phyloP scores from a whole-genome alignment of 495 filamentous ascomycete species.

The Aspergillus mulundensis region DNA sequence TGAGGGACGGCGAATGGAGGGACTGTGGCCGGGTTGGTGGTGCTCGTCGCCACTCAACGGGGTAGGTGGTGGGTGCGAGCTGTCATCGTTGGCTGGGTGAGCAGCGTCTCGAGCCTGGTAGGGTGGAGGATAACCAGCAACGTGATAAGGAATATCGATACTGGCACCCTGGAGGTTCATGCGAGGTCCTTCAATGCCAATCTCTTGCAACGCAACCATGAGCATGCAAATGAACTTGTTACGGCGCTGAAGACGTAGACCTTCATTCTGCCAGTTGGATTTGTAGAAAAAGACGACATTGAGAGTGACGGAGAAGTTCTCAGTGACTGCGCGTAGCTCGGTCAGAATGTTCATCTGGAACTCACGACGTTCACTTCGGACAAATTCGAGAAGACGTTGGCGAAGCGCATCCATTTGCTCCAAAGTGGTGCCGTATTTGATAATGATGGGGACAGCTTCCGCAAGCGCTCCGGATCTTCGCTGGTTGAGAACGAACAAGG shows the following conservation, averaged over 20 bases:
- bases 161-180: constrained; percentile 67
- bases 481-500: constrained; percentile 91
- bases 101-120: constrained; percentile 11
- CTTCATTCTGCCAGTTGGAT: constrained; percentile 89
- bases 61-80: constrained; percentile 14
- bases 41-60: constrained; percentile 14
- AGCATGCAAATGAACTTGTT: constrained; percentile 95
- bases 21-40: constrained; percentile 22
- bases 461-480: constrained; percentile 83
- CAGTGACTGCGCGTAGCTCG: constrained; percentile 66
- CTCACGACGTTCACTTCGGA: constrained; percentile 81
- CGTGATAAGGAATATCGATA: constrained; percentile 56
- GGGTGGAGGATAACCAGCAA: constrained; percentile 39
- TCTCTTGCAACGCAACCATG: constrained; percentile 79
- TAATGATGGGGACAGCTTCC: constrained; percentile 76
- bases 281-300: constrained; percentile 99
- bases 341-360: constrained; percentile 89
- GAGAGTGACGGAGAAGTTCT: constrained; percentile 70
- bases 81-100: constrained; percentile 11
- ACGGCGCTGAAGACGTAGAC: constrained; percentile 79
- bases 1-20: constrained; percentile 38
- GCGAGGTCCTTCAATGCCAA: constrained; percentile 84
- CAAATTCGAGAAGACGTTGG: constrained; percentile 78
- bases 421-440: constrained; percentile 86
- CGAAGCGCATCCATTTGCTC: constrained; percentile 84